Evolutionary conservation across 495 filamentous ascomycete genomes (phyloP).

Genomic region (Neurospora tetrasperma): DNA sequence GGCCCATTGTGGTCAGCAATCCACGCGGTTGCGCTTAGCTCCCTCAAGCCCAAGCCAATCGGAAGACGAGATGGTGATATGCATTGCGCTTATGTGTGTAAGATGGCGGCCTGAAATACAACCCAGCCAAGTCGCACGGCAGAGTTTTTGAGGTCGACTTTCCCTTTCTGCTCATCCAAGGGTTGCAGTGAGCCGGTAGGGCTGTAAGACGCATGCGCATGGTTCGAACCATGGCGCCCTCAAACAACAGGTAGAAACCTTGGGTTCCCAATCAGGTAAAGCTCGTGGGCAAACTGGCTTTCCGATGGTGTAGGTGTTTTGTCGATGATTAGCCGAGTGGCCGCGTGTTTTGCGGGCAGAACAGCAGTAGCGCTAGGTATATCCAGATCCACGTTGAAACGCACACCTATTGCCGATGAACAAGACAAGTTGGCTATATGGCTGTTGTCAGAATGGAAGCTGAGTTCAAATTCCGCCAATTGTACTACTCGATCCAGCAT

Average conservation of each 20-base stretch:
- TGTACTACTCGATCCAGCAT: not conserved
- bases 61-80: not conserved
- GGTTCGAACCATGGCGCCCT: not conserved
- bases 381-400: not conserved
- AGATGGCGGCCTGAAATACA: not conserved
- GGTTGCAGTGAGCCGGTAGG: not conserved
- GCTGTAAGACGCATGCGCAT: not conserved
- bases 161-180: not conserved
- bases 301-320: not conserved
- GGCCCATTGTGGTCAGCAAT: not conserved
- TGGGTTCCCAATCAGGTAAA: not conserved
- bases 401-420: not conserved
- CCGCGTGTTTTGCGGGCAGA: not conserved
- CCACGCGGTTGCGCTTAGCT: not conserved
- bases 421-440: not conserved
- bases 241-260: not conserved
- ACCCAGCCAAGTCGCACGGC: not conserved
- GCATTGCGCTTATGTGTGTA: not conserved
- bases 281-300: not conserved
- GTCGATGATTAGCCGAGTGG: not conserved
- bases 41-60: not conserved
- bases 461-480: not conserved
- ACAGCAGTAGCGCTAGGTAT: not conserved
- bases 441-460: not conserved
- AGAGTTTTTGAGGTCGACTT: not conserved